Percentiles rank a stretch among this genome's conserved stretches.
These are phyloP conservation scores for Globisporangium mamillatum DNA, from an alignment of 352 stramenopile genomes.

Conservation along the genomic window DNA sequence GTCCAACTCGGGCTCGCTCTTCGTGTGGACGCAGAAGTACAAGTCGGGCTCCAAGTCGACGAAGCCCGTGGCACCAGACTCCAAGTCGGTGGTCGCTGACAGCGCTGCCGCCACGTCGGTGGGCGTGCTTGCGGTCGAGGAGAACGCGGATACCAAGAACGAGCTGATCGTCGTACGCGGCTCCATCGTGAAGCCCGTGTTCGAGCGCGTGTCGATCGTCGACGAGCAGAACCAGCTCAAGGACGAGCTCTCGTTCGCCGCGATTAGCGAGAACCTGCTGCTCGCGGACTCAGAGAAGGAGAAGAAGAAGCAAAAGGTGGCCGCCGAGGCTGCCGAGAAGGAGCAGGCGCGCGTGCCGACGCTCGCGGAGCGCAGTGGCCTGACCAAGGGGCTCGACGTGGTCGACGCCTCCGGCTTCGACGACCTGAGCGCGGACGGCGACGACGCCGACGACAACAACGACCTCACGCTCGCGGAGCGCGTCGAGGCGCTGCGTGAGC, in stretches of 20 bases:
- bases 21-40: slow-evolving; percentile 75
- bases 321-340: slow-evolving; percentile 30
- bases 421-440: slow-evolving; percentile 37
- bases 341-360: slow-evolving; percentile 73
- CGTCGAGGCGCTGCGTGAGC: slow-evolving; percentile 72
- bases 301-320: slow-evolving; percentile 65
- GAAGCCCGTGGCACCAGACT: slow-evolving; percentile 60
- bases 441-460: slow-evolving; percentile 29
- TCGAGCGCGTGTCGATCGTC: slow-evolving; percentile 60
- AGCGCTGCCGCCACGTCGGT: slow-evolving; percentile 30
- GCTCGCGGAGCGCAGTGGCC: slow-evolving; percentile 60
- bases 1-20: slow-evolving; percentile 59
- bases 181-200: slow-evolving; percentile 72
- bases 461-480: slow-evolving; percentile 74
- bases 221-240: slow-evolving; percentile 66
- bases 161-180: slow-evolving; percentile 68
- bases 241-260: slow-evolving; percentile 44
- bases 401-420: slow-evolving; percentile 66
- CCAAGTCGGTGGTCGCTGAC: slow-evolving; percentile 32
- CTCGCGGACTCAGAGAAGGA: slow-evolving; percentile 39
- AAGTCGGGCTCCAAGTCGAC: slow-evolving; percentile 45
- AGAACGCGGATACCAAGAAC: slow-evolving; percentile 23
- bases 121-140: slow-evolving; percentile 44
- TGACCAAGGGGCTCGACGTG: slow-evolving; percentile 54
- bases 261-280: slow-evolving; percentile 67